These are phyloP conservation scores for Diutina rugosa DNA, from an alignment of 1,139 yeast genomes.

Conservation along the genomic window DNA sequence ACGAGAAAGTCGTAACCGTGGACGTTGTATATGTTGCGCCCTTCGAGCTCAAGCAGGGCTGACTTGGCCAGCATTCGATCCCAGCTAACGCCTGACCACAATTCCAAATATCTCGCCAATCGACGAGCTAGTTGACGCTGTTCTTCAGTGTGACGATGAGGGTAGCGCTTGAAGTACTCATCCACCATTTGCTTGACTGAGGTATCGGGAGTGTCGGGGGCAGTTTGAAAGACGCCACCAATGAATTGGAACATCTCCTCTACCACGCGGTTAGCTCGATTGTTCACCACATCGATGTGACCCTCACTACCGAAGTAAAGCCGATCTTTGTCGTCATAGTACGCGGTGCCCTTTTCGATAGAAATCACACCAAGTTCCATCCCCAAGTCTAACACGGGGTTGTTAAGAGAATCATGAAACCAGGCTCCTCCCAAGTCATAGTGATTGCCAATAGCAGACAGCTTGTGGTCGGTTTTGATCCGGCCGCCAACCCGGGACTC, in stretches of 20 bases:
- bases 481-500: slow-evolving; percentile 40
- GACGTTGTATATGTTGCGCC: slow-evolving; percentile 57
- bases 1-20: slow-evolving; percentile 46
- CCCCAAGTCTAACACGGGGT: slow-evolving; percentile 33
- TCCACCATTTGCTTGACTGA: slow-evolving; percentile 35
- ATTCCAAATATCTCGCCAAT: slow-evolving; percentile 43
- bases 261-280: slow-evolving; percentile 24
- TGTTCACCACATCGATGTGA: slow-evolving; percentile 13
- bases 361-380: slow-evolving; percentile 9
- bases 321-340: slow-evolving; percentile 41
- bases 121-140: slow-evolving; percentile 42
- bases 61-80: slow-evolving; percentile 54
- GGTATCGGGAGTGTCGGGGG: slow-evolving; percentile 31
- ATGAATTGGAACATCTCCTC: slow-evolving; percentile 51
- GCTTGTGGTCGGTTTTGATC: slow-evolving; percentile 15
- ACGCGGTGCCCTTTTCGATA: slow-evolving; percentile 18
- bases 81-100: slow-evolving; percentile 74
- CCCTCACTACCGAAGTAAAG: slow-evolving; percentile 24
- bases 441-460: slow-evolving; percentile 18
- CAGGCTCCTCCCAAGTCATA: slow-evolving; percentile 83
- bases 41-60: slow-evolving; percentile 54
- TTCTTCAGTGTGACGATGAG: slow-evolving; percentile 31
- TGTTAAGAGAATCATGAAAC: slow-evolving; percentile 74
- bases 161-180: slow-evolving; percentile 32
- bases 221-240: slow-evolving; percentile 37